These are phyloP conservation scores for Saussurea involucrata DNA, from an alignment of 129 eudicot genomes.

Conservation along the genomic window DNA sequence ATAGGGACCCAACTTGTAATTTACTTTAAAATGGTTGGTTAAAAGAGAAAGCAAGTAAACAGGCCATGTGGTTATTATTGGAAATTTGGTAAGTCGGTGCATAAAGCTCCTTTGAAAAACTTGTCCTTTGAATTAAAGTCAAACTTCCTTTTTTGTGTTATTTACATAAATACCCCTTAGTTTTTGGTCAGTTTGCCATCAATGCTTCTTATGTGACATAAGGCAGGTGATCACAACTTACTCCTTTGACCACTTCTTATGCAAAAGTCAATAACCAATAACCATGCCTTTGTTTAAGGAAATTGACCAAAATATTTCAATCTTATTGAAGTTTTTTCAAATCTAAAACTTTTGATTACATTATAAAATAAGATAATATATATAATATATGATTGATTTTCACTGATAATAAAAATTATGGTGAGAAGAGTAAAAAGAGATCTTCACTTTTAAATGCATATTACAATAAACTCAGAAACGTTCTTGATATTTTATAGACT, in stretches of 20 bases:
- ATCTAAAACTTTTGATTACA: too few species aligned
- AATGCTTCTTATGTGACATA: constrained; percentile 18
- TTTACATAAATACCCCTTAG: constrained; percentile 16
- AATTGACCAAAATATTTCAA: too few species aligned
- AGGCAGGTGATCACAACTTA: constrained; percentile 25
- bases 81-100: constrained; percentile 8
- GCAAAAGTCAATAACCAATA: neutral
- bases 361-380: too few species aligned
- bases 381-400: too few species aligned
- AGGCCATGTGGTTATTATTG: constrained; percentile 28
- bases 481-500: too few species aligned
- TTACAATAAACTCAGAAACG: too few species aligned
- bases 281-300: neutral
- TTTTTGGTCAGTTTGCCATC: constrained; percentile 11
- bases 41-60: constrained; percentile 25
- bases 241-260: constrained; percentile 13
- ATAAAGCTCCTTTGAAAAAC: constrained; percentile 13
- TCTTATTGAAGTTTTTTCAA: too few species aligned
- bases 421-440: too few species aligned
- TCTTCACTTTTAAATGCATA: too few species aligned
- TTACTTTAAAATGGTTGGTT: constrained; percentile 4
- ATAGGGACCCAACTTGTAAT: too few species aligned
- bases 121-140: constrained; percentile 8
- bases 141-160: neutral
- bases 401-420: too few species aligned